phyloP scores from a whole-genome alignment of 352 stramenopile genomes.

The Paralagenidium karlingii region DNA sequence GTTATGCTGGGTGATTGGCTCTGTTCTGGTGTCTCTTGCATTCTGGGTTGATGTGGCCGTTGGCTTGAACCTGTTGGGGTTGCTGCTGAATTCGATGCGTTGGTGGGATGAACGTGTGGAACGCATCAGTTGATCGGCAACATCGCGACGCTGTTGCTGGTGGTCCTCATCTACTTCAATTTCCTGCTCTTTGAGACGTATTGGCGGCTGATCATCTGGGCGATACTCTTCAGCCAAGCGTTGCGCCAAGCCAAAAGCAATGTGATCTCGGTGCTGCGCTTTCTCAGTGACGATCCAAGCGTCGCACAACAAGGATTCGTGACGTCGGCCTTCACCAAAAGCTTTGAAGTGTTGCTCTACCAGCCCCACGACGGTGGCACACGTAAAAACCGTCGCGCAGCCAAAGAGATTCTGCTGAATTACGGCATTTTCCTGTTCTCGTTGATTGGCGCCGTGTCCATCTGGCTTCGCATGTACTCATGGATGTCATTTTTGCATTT shows the following conservation, averaged over 20 bases:
- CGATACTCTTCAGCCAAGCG: constrained; percentile 75
- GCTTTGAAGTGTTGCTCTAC: constrained; percentile 57
- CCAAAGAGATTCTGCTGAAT: constrained; percentile 78
- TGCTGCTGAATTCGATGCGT: not conserved
- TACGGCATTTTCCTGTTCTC: constrained; percentile 81
- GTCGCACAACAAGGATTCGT: constrained; percentile 59
- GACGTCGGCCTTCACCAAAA: constrained; percentile 70
- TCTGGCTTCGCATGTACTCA: constrained; percentile 79
- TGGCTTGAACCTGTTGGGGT: no score
- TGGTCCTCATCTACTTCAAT: constrained; percentile 83
- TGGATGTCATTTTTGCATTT: constrained; percentile 69
- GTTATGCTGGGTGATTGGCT: no score
- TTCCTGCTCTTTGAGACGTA: constrained; percentile 86
- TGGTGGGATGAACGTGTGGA: not conserved
- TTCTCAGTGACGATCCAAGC: constrained; percentile 70
- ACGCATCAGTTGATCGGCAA: constrained; percentile 61
- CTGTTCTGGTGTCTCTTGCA: no score
- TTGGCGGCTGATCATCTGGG: constrained; percentile 76
- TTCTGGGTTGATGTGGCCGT: no score
- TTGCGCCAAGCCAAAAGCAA: constrained; percentile 80
- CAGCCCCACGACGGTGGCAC: constrained; percentile 52
- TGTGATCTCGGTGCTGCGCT: constrained; percentile 65
- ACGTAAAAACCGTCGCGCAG: constrained; percentile 25
- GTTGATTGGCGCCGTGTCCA: constrained; percentile 68
- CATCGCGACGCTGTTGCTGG: constrained; percentile 75